Percentiles rank a stretch among this genome's conserved stretches.
These are phyloP conservation scores for Sugiyamaella neomexicana DNA, from an alignment of 1,139 yeast species.

Conservation along the genomic window DNA sequence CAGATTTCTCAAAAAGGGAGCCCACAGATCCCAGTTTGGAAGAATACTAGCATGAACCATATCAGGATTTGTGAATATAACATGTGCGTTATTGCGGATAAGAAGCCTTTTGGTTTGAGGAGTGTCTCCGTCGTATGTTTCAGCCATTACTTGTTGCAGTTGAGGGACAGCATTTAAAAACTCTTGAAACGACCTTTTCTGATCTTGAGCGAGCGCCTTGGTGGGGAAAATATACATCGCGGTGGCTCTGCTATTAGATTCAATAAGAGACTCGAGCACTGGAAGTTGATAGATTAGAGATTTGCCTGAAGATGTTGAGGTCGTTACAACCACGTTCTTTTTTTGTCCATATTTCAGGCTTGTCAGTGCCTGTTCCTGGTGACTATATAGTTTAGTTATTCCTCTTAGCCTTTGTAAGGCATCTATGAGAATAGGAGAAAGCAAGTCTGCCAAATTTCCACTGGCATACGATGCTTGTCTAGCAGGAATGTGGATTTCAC, in stretches of 20 bases:
- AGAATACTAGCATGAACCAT: constrained; percentile 82
- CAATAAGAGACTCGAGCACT: constrained; percentile 52
- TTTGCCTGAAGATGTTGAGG: constrained; percentile 95
- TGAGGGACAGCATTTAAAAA: constrained; percentile 44
- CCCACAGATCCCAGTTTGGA: constrained; percentile 63
- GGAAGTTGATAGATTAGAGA: constrained; percentile 90
- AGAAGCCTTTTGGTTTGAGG: constrained; percentile 52
- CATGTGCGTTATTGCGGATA: constrained; percentile 64
- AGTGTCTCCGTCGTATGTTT: constrained; percentile 94
- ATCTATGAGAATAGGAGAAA: constrained; percentile 50
- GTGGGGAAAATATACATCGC: constrained; percentile 93
- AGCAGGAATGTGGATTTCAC: constrained; percentile 46
- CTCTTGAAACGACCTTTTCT: constrained; percentile 69
- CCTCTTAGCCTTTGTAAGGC: constrained; percentile 49
- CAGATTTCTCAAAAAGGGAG: constrained; percentile 59
- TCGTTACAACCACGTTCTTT: constrained; percentile 76
- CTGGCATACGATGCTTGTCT: constrained; percentile 48
- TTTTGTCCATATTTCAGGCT: constrained; percentile 48
- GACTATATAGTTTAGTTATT: constrained; percentile 61
- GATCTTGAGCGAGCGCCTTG: constrained; percentile 96
- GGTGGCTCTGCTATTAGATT: constrained; percentile 53
- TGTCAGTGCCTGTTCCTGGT: constrained; percentile 76
- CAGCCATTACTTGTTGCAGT: constrained; percentile 49
- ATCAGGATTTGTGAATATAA: constrained; percentile 93
- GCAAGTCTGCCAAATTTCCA: constrained; percentile 35